phyloP scores from a whole-genome alignment of 768 basidiomycete genomes.

The Termitomyces sp. region DNA sequence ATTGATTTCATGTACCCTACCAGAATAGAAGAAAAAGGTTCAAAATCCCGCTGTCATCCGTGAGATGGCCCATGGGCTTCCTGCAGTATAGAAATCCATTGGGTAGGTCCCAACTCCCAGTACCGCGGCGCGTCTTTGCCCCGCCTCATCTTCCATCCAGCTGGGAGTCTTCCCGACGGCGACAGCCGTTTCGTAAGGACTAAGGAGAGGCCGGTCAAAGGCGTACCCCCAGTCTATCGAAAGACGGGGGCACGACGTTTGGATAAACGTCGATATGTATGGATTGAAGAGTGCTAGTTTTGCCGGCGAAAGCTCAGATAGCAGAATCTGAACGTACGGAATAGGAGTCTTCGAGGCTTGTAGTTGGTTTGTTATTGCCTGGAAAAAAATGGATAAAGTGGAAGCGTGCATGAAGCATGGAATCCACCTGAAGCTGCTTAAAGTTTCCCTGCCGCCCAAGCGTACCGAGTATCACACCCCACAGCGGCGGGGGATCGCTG shows the following conservation, averaged over 20 bases:
- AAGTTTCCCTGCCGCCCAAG: slow-evolving; percentile 93
- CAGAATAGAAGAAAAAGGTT: background rate
- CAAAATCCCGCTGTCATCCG: slow-evolving; percentile 53
- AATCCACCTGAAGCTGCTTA: slow-evolving; percentile 72
- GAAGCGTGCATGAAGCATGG: background rate
- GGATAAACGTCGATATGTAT: slow-evolving; percentile 86
- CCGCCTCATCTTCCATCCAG: slow-evolving; percentile 53
- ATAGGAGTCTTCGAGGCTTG: slow-evolving; percentile 50
- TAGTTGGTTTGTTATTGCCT: slow-evolving; percentile 78
- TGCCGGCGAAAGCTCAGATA: slow-evolving; percentile 96
- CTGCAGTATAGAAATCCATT: slow-evolving; percentile 95
- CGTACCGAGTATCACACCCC: slow-evolving; percentile 95
- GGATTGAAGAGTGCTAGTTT: slow-evolving; percentile 84
- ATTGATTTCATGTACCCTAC: background rate
- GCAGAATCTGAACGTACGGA: slow-evolving; percentile 85
- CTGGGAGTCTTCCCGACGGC: slow-evolving; percentile 67
- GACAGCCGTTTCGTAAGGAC: slow-evolving; percentile 91
- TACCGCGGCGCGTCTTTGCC: slow-evolving; percentile 21
- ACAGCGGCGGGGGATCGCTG: slow-evolving; percentile 38
- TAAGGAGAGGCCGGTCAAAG: slow-evolving; percentile 83
- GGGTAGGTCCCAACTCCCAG: slow-evolving; percentile 61
- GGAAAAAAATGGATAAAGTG: background rate
- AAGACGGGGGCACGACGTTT: slow-evolving; percentile 94
- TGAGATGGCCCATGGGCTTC: slow-evolving; percentile 73
- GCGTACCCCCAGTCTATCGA: slow-evolving; percentile 99